Evolutionary conservation across 2,329 filamentous ascomycete species (phyloP).

Genomic region (Hawksworthiomyces lignivorus): DNA sequence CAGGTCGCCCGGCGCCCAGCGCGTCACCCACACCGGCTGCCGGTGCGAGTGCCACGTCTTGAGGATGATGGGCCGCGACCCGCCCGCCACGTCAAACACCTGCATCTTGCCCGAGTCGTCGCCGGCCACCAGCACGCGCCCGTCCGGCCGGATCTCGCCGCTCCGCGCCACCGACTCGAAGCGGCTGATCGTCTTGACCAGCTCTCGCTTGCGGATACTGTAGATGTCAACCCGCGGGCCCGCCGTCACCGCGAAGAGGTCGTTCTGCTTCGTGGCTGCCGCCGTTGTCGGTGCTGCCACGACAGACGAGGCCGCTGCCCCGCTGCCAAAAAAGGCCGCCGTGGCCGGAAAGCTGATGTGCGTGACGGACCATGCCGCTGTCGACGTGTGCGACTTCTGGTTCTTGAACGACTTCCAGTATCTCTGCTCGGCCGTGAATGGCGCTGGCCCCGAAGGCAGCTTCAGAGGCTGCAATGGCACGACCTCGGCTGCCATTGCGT

Average conservation of each 20-base stretch:
- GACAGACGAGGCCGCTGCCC: slow-evolving; percentile 19
- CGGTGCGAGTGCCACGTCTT: slow-evolving; percentile 94
- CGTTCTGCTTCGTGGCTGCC: slow-evolving; percentile 44
- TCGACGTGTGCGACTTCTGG: slow-evolving; percentile 80
- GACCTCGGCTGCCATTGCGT: slow-evolving; percentile 76
- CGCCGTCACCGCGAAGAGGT: slow-evolving; percentile 88
- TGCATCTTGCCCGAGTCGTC: slow-evolving; percentile 90
- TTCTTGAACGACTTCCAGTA: slow-evolving; percentile 97
- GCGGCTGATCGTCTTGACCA: slow-evolving; percentile 86
- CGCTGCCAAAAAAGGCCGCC: slow-evolving; percentile 26
- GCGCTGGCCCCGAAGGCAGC: slow-evolving; percentile 72
- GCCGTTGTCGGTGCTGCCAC: slow-evolving; percentile 32
- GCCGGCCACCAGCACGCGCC: slow-evolving; percentile 80
- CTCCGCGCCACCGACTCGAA: slow-evolving; percentile 89
- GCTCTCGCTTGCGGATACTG: slow-evolving; percentile 83
- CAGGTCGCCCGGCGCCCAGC: slow-evolving; percentile 82
- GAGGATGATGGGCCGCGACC: slow-evolving; percentile 72
- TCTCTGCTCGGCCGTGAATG: slow-evolving; percentile 81
- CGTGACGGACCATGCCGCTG: slow-evolving; percentile 81
- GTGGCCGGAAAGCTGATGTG: slow-evolving; percentile 69
- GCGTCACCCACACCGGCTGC: slow-evolving; percentile 86
- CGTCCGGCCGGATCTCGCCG: slow-evolving; percentile 82
- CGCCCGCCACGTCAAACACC: slow-evolving; percentile 72
- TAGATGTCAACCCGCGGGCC: slow-evolving; percentile 90
- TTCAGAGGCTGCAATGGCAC: slow-evolving; percentile 72